These are phyloP conservation scores for Tolypocladium pustulatum DNA, from an alignment of 2,329 filamentous ascomycete genomes.

Conservation along the genomic window DNA sequence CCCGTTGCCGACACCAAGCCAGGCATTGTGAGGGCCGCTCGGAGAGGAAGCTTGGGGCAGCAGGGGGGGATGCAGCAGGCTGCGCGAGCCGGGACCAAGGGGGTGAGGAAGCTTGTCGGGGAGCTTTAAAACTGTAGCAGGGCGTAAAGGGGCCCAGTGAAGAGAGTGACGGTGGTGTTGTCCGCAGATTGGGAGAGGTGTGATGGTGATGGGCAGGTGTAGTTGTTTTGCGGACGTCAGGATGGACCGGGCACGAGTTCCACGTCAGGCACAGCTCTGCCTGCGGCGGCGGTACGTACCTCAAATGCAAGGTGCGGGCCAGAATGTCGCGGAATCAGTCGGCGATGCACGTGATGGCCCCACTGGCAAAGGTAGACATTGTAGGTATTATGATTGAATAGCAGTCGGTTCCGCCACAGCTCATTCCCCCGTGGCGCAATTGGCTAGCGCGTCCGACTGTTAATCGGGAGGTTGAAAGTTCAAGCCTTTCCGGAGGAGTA, in stretches of 20 bases:
- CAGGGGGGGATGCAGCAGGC: conserved; percentile 2
- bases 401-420: background rate
- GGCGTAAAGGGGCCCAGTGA: background rate
- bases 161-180: background rate
- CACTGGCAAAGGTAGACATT: no score
- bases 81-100: background rate
- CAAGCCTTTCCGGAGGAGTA: conserved; percentile 10
- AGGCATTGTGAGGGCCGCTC: conserved; percentile 52
- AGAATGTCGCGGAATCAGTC: background rate
- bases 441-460: conserved; percentile 53
- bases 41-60: conserved; percentile 5
- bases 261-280: conserved; percentile 37
- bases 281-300: conserved; percentile 7
- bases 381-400: background rate
- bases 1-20: conserved; percentile 89
- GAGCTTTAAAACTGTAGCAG: background rate
- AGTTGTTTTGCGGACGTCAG: conserved; percentile 1
- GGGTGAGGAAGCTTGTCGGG: background rate
- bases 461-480: conserved; percentile 27
- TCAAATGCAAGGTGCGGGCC: background rate
- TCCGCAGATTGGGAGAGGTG: background rate
- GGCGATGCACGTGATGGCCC: background rate
- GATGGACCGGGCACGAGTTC: conserved; percentile 15
- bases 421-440: conserved; percentile 9
- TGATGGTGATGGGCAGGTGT: background rate